These are phyloP conservation scores for Eucalyptus leucophloia DNA, from an alignment of 345 rosid genomes.

Conservation along the genomic window DNA sequence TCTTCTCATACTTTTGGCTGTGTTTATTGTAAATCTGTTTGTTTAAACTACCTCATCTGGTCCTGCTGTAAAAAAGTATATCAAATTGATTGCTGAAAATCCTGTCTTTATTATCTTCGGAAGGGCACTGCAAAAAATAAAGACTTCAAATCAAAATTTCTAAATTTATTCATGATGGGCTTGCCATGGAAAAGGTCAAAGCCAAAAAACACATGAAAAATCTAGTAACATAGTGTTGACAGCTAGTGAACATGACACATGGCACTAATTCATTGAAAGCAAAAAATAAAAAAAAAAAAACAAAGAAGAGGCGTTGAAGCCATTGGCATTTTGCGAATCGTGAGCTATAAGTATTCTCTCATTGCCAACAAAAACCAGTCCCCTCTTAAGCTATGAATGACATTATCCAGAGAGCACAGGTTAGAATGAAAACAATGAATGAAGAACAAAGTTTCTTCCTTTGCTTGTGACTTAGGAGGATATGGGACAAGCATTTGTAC, in stretches of 20 bases:
- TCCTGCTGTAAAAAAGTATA: constrained; percentile 96
- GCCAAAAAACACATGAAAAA: neutral
- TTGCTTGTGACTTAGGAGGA: neutral
- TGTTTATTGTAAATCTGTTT: neutral
- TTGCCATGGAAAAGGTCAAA: neutral
- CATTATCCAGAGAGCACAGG: neutral
- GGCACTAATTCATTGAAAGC: neutral
- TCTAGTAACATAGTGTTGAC: neutral
- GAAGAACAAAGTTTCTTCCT: neutral
- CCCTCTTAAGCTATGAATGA: neutral
- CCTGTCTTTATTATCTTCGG: constrained; percentile 97
- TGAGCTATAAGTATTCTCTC: neutral
- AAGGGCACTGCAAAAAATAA: constrained; percentile 59
- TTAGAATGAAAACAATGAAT: neutral
- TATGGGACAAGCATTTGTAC: neutral
- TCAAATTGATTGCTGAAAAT: constrained; percentile 90
- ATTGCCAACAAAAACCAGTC: neutral
- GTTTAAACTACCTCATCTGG: constrained; percentile 77
- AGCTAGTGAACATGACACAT: neutral
- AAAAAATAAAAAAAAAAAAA: neutral
- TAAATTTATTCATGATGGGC: neutral
- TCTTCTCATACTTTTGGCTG: neutral
- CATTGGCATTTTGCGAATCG: neutral
- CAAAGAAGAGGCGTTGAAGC: neutral
- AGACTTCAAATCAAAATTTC: neutral